These are phyloP conservation scores for Quercus lobata DNA, from an alignment of 331 rosid species.

Conservation along the genomic window DNA sequence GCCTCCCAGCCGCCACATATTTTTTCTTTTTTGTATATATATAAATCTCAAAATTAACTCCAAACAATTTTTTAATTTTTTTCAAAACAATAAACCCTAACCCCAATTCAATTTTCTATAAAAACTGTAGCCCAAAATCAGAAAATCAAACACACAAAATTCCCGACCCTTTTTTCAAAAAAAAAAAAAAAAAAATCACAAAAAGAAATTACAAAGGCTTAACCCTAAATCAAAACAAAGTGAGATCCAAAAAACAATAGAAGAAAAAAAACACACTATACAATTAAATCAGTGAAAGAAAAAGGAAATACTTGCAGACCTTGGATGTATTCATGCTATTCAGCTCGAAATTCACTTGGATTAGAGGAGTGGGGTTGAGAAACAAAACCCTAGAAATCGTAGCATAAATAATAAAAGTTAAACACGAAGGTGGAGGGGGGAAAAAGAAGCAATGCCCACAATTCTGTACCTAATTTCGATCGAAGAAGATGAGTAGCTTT, in stretches of 20 bases:
- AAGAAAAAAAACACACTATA: not conserved
- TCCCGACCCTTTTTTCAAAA: not conserved
- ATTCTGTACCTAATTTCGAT: too few relatives aligned
- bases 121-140: conserved; percentile 28
- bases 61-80: not conserved
- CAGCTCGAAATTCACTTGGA: not conserved
- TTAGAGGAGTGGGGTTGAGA: not conserved
- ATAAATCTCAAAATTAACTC: conserved; percentile 15
- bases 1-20: conserved; percentile 80
- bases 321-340: not conserved
- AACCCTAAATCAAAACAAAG: conserved; percentile 16
- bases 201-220: not conserved
- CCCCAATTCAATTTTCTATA: conserved; percentile 8
- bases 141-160: not conserved
- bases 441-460: too few relatives aligned
- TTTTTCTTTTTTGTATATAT: not conserved
- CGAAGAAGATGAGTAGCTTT: too few relatives aligned
- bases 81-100: conserved; percentile 30
- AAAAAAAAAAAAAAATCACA: not conserved
- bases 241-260: conserved; percentile 25
- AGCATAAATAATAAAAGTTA: too few relatives aligned
- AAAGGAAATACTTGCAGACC: not conserved
- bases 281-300: not conserved
- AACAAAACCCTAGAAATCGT: conserved; percentile 39
- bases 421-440: too few relatives aligned